phyloP scores from a whole-genome alignment of 768 basidiomycete genomes.

The Daedaleopsis sinensis region DNA sequence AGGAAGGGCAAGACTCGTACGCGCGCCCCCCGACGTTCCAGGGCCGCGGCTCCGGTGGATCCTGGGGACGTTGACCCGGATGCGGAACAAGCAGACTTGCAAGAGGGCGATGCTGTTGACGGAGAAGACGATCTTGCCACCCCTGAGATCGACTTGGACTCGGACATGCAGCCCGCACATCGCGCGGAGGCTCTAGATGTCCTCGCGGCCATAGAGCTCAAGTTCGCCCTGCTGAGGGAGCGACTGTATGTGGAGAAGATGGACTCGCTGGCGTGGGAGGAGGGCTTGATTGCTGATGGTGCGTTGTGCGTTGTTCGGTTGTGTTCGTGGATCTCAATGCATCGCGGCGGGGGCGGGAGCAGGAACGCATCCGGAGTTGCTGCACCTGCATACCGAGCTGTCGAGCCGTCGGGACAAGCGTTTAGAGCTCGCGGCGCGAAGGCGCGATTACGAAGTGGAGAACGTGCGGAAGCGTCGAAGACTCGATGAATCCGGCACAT shows the following conservation, averaged over 20 bases:
- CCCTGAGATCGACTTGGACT: slow-evolving; percentile 50
- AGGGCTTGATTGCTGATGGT: slow-evolving; percentile 79
- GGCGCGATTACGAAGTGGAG: slow-evolving; percentile 68
- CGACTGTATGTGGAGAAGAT: slow-evolving; percentile 92
- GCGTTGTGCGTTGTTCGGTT: slow-evolving; percentile 28
- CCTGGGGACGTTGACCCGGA: slow-evolving; percentile 34
- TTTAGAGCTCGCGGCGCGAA: slow-evolving; percentile 75
- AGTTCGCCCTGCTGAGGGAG: slow-evolving; percentile 87
- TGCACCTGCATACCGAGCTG: slow-evolving; percentile 80
- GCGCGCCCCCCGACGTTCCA: slow-evolving; percentile 13
- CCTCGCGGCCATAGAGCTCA: slow-evolving; percentile 88
- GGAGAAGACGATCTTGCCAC: slow-evolving; percentile 48
- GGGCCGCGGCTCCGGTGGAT: slow-evolving; percentile 19
- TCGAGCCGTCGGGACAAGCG: slow-evolving; percentile 79
- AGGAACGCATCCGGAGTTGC: slow-evolving; percentile 88
- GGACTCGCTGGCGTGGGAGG: slow-evolving; percentile 89
- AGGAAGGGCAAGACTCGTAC: slow-evolving; percentile 18
- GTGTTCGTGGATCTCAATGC: background rate
- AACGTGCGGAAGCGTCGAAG: slow-evolving; percentile 64
- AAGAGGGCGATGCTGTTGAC: slow-evolving; percentile 36
- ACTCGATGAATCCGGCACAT: slow-evolving; percentile 74
- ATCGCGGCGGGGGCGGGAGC: background rate
- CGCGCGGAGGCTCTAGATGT: slow-evolving; percentile 88
- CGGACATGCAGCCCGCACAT: slow-evolving; percentile 79
- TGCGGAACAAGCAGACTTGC: slow-evolving; percentile 26